Evolutionary conservation across 164 flowering plant species (phyloP).

Genomic region (Kalanchoe fedtschenkoi): DNA sequence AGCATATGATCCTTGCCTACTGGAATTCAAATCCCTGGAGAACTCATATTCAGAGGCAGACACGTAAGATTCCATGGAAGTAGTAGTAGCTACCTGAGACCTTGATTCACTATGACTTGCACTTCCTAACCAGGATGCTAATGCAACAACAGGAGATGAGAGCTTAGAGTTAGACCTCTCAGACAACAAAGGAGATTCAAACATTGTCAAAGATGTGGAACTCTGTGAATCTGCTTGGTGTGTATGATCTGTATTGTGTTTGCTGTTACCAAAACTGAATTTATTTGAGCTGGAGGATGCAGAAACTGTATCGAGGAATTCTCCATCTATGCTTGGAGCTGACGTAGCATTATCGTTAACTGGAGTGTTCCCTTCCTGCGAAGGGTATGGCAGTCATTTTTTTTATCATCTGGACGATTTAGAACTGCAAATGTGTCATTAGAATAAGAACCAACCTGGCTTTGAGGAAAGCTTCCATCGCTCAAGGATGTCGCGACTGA

Average conservation of each 20-base stretch:
- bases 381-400: slow-evolving; percentile 10
- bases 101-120: slow-evolving; percentile 37
- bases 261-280: slow-evolving; percentile 20
- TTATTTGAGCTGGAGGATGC: slow-evolving; percentile 38
- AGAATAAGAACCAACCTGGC: slow-evolving; percentile 70
- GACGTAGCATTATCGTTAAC: slow-evolving; percentile 20
- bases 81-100: slow-evolving; percentile 29
- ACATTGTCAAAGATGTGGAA: slow-evolving; percentile 38
- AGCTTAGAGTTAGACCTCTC: slow-evolving; percentile 55
- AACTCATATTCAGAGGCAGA: slow-evolving; percentile 54
- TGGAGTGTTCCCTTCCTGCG: slow-evolving; percentile 23
- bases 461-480: slow-evolving; percentile 71
- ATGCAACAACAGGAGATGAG: slow-evolving; percentile 43
- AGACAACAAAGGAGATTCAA: slow-evolving; percentile 60
- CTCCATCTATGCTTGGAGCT: slow-evolving; percentile 30
- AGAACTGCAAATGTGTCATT: slow-evolving; percentile 38
- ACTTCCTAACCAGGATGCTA: slow-evolving; percentile 79
- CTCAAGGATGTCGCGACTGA: slow-evolving; percentile 68
- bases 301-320: slow-evolving; percentile 34
- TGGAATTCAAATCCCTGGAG: slow-evolving; percentile 44
- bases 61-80: slow-evolving; percentile 54
- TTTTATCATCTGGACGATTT: slow-evolving; percentile 17
- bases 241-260: slow-evolving; percentile 17
- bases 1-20: slow-evolving; percentile 37
- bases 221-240: slow-evolving; percentile 52